Base-by-base conservation (phyloP, 129 eudicot genomes). In the Dittrichia graveolens region DNA sequence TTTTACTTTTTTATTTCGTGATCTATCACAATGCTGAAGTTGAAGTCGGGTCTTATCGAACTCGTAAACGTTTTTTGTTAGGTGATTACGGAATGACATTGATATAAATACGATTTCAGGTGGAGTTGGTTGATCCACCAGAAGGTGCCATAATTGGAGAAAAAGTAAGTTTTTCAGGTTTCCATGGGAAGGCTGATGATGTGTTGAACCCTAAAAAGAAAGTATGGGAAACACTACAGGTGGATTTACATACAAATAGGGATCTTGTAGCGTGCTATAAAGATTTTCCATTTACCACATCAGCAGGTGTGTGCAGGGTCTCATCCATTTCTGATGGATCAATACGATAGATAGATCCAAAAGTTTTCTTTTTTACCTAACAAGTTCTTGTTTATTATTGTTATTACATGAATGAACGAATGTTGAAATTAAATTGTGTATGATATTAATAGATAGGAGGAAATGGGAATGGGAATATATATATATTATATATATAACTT, bases 71-170 rank as follows among this genome's bases (percentile, higher is more conserved):
- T 7, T 6, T 35, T 58, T 39, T 46, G 46, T 50, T 5, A 11
- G 0, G 46, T 14, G 58, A 37, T 24, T 24, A 18, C 43, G 38
- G 70, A 35, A 63, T 41, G 24, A 50, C 52, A 50, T 7, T 57
- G 39, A 2, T 38, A 49, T 24, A 0, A 24, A 24, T 24, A 24
- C 31, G 31, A 75, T 83, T 76, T 15, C 83, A 93, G 98, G 98
- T 93, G 41, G 98, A 93, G 78, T 78, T 93, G 78, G 96, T 93
- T 9, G 98, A 87, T 67, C 98, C 98, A 49, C 98, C 98, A 1
- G 73, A 65, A 65, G 78, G 76, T 64, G 92, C 96, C 31, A 64
- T 57, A 12, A 74, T 87, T 71, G 98, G 98, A 18, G 98, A 93
- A 79, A 82, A 95, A 66, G 82, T 93, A 41, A 80, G 69, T 0